Evolutionary conservation across 176 grass and related monocot species (phyloP).

Genomic region (Tillandsia fasciculata): DNA sequence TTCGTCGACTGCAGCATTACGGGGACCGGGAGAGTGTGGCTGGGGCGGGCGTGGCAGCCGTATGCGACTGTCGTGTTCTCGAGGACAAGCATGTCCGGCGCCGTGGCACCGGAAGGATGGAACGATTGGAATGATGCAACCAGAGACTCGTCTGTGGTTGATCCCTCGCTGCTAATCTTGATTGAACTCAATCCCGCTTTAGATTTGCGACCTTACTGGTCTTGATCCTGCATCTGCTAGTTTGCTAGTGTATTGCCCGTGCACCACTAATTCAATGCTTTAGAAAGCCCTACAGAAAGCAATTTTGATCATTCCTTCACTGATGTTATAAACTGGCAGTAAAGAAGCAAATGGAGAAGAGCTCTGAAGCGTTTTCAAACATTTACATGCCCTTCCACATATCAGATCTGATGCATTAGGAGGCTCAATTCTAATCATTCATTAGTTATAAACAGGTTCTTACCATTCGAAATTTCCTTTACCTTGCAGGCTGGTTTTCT

Average conservation of each 20-base stretch:
- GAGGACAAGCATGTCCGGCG: conserved; percentile 29
- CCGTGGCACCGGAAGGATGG: conserved; percentile 59
- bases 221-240: neutral
- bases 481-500: conserved; percentile 37
- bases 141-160: conserved; percentile 53
- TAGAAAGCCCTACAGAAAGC: too few relatives aligned
- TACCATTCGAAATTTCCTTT: neutral
- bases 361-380: too few relatives aligned
- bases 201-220: neutral
- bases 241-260: too few relatives aligned
- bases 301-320: too few relatives aligned
- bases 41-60: conserved; percentile 55
- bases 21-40: conserved; percentile 62
- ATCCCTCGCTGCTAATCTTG: conserved; percentile 25
- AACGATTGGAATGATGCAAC: conserved; percentile 66
- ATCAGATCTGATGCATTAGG: neutral
- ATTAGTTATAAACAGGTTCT: neutral
- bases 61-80: conserved; percentile 63
- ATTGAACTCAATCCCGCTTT: neutral
- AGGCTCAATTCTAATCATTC: neutral
- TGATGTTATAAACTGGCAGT: too few relatives aligned
- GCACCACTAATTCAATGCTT: too few relatives aligned
- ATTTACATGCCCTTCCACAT: too few relatives aligned
- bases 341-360: too few relatives aligned
- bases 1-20: conserved; percentile 59